These are phyloP conservation scores for Talinum fruticosum DNA, from an alignment of 148 eudicot species.

Conservation along the genomic window DNA sequence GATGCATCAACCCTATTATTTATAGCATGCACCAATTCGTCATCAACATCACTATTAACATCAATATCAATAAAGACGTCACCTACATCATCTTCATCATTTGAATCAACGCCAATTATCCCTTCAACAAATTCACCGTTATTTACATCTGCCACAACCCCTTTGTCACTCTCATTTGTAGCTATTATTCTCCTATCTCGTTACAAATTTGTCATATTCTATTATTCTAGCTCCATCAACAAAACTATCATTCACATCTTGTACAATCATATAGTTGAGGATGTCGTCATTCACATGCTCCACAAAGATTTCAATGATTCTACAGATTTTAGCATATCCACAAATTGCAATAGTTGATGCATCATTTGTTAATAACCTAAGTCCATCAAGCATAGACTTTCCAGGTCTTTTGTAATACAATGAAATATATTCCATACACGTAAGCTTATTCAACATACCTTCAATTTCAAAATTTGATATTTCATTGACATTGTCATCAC, in stretches of 20 bases:
- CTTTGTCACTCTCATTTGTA: neutral
- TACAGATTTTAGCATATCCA: neutral
- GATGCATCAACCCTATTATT: neutral
- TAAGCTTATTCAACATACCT: no score
- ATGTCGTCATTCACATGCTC: neutral
- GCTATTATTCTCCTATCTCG: neutral
- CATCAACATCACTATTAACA: neutral
- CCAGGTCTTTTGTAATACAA: neutral
- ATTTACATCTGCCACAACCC: neutral
- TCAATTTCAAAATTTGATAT: no score
- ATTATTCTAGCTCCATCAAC: no score
- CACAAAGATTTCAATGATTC: neutral
- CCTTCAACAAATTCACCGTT: neutral
- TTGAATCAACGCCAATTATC: neutral
- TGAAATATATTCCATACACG: no score
- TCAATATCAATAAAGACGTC: neutral
- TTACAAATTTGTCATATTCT: no score
- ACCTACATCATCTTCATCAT: neutral
- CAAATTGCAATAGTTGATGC: neutral
- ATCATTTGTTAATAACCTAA: neutral
- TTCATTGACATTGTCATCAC: no score
- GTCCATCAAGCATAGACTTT: neutral
- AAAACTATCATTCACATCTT: no score
- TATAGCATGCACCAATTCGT: neutral
- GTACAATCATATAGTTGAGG: neutral